Conservation (phyloP, 768 basidiomycete species). For the Auriscalpium orientale region DNA sequence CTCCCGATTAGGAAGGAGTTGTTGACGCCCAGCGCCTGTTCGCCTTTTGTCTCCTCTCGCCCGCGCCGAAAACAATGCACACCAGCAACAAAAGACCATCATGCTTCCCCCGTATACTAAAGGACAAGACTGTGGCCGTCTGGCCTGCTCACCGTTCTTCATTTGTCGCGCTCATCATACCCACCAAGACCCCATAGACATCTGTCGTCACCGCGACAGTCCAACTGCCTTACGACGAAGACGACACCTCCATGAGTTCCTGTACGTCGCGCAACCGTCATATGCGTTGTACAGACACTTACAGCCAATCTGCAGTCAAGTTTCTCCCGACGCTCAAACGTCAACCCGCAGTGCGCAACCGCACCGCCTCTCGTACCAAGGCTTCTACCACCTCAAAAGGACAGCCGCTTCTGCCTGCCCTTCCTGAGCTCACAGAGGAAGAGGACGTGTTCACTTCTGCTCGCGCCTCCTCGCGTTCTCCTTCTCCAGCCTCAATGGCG, state of each 20-base stretch:
- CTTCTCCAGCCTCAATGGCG: slow-evolving; percentile 2
- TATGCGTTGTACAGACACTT: neutral
- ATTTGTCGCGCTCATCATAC: neutral
- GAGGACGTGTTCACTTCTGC: slow-evolving; percentile 16
- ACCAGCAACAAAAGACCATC: neutral
- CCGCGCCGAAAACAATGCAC: neutral
- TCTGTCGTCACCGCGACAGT: neutral
- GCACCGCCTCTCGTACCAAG: slow-evolving; percentile 12
- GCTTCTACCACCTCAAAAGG: slow-evolving; percentile 16
- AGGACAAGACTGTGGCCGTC: neutral
- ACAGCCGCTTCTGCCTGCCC: slow-evolving; percentile 22
- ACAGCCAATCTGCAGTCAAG: neutral
- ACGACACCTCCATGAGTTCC: neutral
- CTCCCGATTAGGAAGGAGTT: neutral
- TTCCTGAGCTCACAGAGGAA: slow-evolving; percentile 21
- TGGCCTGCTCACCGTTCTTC: neutral
- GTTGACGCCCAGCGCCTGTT: neutral
- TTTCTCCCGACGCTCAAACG: slow-evolving; percentile 9
- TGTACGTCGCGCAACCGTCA: neutral
- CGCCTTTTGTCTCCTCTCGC: neutral
- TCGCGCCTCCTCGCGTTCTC: slow-evolving; percentile 8
- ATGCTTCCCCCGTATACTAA: neutral
- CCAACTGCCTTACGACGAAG: neutral
- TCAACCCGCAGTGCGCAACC: slow-evolving; percentile 9
- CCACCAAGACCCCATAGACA: no score